Evolutionary conservation across 129 eudicot genomes (phyloP).

Genomic region (Dittrichia graveolens): DNA sequence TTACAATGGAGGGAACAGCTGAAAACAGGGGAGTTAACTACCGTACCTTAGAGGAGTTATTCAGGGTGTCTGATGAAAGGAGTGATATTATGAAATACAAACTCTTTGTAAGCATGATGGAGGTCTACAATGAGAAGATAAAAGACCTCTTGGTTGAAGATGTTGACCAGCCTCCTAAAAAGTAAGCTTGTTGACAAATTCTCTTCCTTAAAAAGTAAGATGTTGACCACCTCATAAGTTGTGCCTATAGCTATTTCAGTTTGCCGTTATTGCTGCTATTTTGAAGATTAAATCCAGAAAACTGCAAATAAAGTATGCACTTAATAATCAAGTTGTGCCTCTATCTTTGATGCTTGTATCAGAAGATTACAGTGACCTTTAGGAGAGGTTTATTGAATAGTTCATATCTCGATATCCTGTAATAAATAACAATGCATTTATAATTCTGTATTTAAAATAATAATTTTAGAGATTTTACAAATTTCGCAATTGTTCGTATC

Average conservation of each 20-base stretch:
- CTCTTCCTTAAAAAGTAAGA: background rate
- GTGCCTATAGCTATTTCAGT: no score
- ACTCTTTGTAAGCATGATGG: conserved; percentile 91
- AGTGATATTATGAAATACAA: conserved; percentile 74
- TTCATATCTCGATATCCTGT: background rate
- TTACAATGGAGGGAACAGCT: conserved; percentile 95
- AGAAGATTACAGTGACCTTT: background rate
- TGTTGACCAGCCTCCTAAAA: conserved; percentile 60
- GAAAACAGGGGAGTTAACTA: conserved; percentile 95
- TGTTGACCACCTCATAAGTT: background rate
- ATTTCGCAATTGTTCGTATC: background rate
- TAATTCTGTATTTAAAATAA: no score
- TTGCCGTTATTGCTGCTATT: no score
- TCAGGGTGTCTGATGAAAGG: conserved; percentile 63
- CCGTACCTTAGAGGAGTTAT: conserved; percentile 80
- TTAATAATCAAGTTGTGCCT: background rate
- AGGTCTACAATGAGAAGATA: conserved; percentile 95
- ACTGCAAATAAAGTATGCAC: no score
- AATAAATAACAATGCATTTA: no score
- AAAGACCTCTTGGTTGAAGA: conserved; percentile 85
- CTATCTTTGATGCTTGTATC: background rate
- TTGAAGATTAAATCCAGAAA: no score
- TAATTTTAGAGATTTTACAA: no score
- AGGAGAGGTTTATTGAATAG: conserved; percentile 4
- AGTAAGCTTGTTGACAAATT: conserved; percentile 46